Evolutionary conservation across 495 filamentous ascomycete genomes (phyloP), one percentile per base, ranked within the genome.

Genomic region (Penicillium argentinense): DNA sequence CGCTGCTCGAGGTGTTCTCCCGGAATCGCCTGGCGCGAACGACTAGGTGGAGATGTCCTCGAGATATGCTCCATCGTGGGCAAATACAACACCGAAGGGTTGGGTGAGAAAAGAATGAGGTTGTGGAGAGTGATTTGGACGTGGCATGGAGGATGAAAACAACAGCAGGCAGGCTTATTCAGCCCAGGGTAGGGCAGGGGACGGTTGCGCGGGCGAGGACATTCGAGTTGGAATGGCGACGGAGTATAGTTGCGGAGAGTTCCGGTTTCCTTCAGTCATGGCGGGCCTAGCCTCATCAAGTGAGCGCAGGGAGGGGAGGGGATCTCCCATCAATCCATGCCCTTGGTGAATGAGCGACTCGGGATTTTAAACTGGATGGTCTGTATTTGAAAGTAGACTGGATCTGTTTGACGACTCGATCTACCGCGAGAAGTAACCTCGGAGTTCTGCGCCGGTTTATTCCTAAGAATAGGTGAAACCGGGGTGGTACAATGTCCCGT

Each of bases 361-460:
- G 4, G 7, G 9, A 36, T 37, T 45, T 45, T 6, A 45, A 37
- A 37, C 5, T 4, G 21, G 17, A n/a, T 12, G 32, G 3, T 12
- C 4, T 13, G 5, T 9, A n/a, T 45, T 45, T 27, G 25, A 45
- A 45, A 45, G 23, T 9, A 28, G 32, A 3, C 42, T 37, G 30
- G 42, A 45, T 39, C 22, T n/a, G 37, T 39, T 39, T 39, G 37
- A 23, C 16, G 33, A 37, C 8, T n/a, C 14, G 37, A 39, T 24
- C 23, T 17, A 26, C 14, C 16, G 8, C 34, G 21, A 18, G 17
- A 26, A 39, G 37, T 11, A 39, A 25, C 12, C 9, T 14, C 21
- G 21, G 33, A 25, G 22, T 23, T 11, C 14, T 39, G 23, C 14
- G 16, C 37, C 33, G 33, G 17, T 36, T 18, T 8, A 36, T 36